Base-by-base conservation (phyloP, 2,329 filamentous ascomycete species). In the Xylariaceae sp. region DNA sequence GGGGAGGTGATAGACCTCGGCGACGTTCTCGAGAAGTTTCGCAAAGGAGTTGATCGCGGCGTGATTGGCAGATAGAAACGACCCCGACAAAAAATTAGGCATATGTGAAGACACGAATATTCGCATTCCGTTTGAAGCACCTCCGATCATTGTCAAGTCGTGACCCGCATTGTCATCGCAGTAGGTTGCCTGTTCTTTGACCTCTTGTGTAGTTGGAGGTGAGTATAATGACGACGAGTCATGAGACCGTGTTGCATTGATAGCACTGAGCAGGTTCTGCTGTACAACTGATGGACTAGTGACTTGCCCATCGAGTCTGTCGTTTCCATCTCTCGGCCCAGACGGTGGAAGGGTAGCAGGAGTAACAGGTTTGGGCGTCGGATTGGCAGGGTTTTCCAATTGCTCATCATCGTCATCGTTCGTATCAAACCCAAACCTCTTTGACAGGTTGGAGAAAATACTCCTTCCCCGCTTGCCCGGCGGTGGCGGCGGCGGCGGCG, bases 101-200 rank as follows among this genome's bases (percentile, higher is more conserved):
- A 86, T 69, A 5, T 76, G 73, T 50, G 78, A 85, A 12, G 81
- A 76, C 12, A 91, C 73, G 66, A 90, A 92, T 37, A 95, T 79
- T 56, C 87, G 85, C 71, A 91, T 86, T 3, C 86, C 83, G 47
- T 85, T 84, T 2, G 83, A 80, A 3, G 88, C 81, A 45, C 88
- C 84, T 3, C 86, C 86, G 9, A 84, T 79, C 65, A 87, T 86
- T 12, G 76, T 76, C 8, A 96, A 82, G 70, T 95, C 85, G 54
- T 91, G 83, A 1, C 83, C 84, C 1, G 87, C 83, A 29, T 76
- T 86, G 62, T 83, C 80, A 73, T 96, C 91, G 70, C 91, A 96
- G 72, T 96, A 96, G 0, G 88, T 87, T 40, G 86, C 82, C 62
- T 89, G 87, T 70, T 96, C 91, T 66, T 87, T 87, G 61, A 96